Conservation (phyloP, 2,329 filamentous ascomycete genomes). For the Dryadomyces quercivorus region DNA sequence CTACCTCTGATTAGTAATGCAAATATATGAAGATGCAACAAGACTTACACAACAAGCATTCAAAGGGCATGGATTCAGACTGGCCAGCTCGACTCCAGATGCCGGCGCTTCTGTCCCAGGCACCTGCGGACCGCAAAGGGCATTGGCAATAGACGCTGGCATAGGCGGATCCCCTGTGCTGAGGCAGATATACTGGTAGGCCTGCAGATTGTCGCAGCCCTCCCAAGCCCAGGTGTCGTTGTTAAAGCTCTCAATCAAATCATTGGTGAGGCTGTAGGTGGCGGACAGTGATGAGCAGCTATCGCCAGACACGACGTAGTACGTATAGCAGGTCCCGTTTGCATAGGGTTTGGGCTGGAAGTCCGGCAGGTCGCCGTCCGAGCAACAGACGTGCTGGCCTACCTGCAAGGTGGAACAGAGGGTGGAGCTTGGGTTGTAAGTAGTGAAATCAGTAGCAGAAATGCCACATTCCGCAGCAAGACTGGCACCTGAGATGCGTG, state of each 20-base stretch:
- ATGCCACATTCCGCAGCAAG: constrained; percentile 10
- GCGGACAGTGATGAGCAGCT: constrained; percentile 20
- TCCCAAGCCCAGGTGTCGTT: constrained; percentile 26
- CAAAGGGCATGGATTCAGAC: constrained; percentile 18
- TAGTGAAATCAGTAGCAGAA: constrained; percentile 11
- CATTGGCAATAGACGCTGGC: constrained; percentile 18
- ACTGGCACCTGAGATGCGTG: neutral
- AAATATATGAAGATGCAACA: constrained; percentile 6
- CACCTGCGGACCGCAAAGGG: constrained; percentile 23
- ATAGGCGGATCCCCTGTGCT: constrained; percentile 22
- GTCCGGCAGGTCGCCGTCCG: constrained; percentile 21
- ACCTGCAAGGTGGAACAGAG: constrained; percentile 21
- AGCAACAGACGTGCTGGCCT: constrained; percentile 25
- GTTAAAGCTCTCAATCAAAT: constrained; percentile 16
- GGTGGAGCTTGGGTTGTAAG: constrained; percentile 14
- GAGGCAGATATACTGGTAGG: constrained; percentile 20
- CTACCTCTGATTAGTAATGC: too few species aligned
- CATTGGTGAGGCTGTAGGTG: constrained; percentile 3
- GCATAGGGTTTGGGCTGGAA: constrained; percentile 19
- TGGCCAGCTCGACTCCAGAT: constrained; percentile 10
- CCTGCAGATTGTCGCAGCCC: constrained; percentile 19
- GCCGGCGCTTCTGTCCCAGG: constrained; percentile 15
- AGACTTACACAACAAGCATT: constrained; percentile 13
- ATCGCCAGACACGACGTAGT: constrained; percentile 20
- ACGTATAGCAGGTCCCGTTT: constrained; percentile 23